Evolutionary conservation across 1,139 yeast genomes (phyloP), one percentile per base, ranked within the genome.

Genomic region (Blastobotrys persicus): DNA sequence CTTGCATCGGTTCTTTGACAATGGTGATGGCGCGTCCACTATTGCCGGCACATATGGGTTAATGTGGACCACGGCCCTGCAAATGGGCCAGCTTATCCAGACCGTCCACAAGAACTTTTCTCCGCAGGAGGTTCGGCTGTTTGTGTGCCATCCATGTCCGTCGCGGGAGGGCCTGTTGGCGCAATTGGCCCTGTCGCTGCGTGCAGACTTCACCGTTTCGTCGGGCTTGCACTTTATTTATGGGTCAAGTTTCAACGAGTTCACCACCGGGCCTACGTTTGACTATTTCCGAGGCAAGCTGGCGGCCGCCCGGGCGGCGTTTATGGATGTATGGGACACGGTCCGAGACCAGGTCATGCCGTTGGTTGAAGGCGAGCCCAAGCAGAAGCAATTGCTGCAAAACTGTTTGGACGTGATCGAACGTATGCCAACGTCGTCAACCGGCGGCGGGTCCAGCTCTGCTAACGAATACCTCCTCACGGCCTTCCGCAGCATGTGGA

Each of bases 401-500:
- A 63, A 79, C 44, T 88, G 87, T 3, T 66, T 84, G 44, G 78
- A 77, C 47, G 74, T 83, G 31, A 81, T 83, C 62, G 83, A 83
- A 61, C 77, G 79, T 53, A 84, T 84, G 59, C 91, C 89, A 1
- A 74, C 78, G 4, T 72, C 81, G 23, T 53, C 60, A 28, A 57
- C 60, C 50, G 67, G 54, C 59, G 64, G 55, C 43, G 65, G 48
- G 51, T 61, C 52, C 57, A 66, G 44, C 60, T 60, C 57, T 54
- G 65, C 51, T 56, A 61, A 59, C 47, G 87, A 81, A 57, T 69
- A 77, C 46, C 78, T 81, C 58, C 78, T 79, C 60, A 72, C 79
- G 14, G 81, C 88, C 1, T 84, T 81, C 64, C 82, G 83, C 58
- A 82, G 83, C 61, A 74, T 83, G 55, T 85, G 94, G 94, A 88